Evolutionary conservation across 1,284 basidiomycete genomes (phyloP), one percentile per base, ranked within the genome.

Genomic region (Microbotryum saponariae): DNA sequence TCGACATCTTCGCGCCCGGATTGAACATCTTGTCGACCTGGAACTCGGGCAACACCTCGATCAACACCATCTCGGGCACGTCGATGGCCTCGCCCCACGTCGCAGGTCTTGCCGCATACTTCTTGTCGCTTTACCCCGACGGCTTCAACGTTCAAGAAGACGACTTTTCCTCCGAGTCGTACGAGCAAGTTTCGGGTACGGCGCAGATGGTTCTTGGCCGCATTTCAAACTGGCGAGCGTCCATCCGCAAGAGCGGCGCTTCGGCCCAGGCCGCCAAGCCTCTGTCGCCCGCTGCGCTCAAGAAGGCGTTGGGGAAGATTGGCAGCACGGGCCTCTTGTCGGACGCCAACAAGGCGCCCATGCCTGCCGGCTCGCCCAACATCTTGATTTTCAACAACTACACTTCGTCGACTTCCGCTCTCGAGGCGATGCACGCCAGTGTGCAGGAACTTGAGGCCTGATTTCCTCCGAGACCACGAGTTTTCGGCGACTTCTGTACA

Each of bases 361-460:
- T 85, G 14, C 83, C 83, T 2, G 66, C 68, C 6, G 77, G 81
- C 27, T 86, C 87, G 2, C 79, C 82, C 61, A 91, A 91, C 78
- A 70, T 85, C 71, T 78, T 91, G 71, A 81, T 88, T 60, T 90
- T 84, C 79, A 91, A 90, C 81, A 91, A 91, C 71, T 86, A 83
- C n/a, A 89, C 86, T 12, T 27, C 51, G n/a, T 33, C 51, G 12
- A 16, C 37, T 42, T 42, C 37, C 3, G 37, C 37, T 42, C 37
- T 42, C 37, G 37, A 42, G 37, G 37, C 37, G 37, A 42, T 42
- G 37, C 14, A 42, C 37, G 37, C 37, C 37, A 42, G 37, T 42
- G 16, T 42, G 37, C 37, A 42, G 12, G 37, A 42, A 3, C 37
- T 42, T 42, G 37, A 42, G 37, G 37, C 37, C 12, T 42, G 16